These are phyloP conservation scores for Tricladium varicosporioides DNA, from an alignment of 2,329 filamentous ascomycete genomes.

Conservation along the genomic window DNA sequence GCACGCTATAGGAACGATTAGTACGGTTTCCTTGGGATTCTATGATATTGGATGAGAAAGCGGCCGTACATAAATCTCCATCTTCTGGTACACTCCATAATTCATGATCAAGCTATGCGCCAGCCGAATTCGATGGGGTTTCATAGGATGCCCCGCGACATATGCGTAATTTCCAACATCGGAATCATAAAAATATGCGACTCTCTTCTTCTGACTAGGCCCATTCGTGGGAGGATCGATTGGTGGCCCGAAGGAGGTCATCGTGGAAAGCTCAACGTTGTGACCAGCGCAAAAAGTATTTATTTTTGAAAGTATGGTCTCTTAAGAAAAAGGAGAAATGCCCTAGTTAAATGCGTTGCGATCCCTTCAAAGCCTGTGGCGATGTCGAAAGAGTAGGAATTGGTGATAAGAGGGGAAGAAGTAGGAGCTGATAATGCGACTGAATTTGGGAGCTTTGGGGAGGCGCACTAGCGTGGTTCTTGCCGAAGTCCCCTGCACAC, in stretches of 20 bases:
- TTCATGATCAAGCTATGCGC: constrained; percentile 96
- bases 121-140: constrained; percentile 91
- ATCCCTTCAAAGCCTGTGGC: too few relatives aligned
- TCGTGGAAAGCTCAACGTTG: constrained; percentile 15
- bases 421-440: not conserved
- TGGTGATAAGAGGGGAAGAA: not conserved
- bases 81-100: constrained; percentile 92
- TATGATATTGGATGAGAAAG: not conserved
- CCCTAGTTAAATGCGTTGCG: too few relatives aligned
- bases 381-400: not conserved
- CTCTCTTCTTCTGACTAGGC: constrained; percentile 66
- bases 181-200: constrained; percentile 98
- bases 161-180: constrained; percentile 99
- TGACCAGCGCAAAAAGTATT: constrained; percentile 2
- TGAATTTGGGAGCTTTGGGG: not conserved
- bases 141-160: constrained; percentile 96
- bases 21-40: not conserved
- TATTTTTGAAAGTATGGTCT: not conserved
- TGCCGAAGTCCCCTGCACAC: not conserved
- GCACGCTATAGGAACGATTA: constrained; percentile 55
- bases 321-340: too few relatives aligned
- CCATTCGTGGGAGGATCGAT: constrained; percentile 53
- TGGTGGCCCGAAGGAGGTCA: constrained; percentile 43
- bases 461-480: not conserved
- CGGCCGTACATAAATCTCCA: constrained; percentile 87